Base-by-base conservation (phyloP, 2,329 filamentous ascomycete genomes). In the Penicillium sp. region DNA sequence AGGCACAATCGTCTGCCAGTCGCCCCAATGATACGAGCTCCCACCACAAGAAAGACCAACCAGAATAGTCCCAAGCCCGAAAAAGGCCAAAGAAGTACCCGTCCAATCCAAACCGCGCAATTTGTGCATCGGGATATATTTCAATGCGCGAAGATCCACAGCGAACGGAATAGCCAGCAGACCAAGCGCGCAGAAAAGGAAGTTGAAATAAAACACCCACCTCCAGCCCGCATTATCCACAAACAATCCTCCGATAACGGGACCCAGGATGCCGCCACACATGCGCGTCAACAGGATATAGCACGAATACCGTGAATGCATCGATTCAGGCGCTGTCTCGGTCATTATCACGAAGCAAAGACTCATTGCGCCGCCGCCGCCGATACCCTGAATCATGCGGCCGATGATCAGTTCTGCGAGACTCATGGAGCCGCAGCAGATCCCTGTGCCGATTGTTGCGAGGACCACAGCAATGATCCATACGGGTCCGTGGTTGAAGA, bases 401-500 rank as follows among this genome's bases (percentile, higher is more conserved):
- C 79, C 79, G 19, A 75, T 67, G 10, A 80, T 69, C 49, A 81
- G 67, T n/a, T 69, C 70, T 0, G 63, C 59, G 8, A 80, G 69
- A 33, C 66, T 72, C 51, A 74, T 63, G 0, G 75, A 67, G 4
- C 76, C 69, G 15, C 74, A 72, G 59, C 78, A 80, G 13, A 81
- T 67, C 3, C 80, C 72, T 0, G 78, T 78, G 15, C 80, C 81
- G 9, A 76, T 62, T 1, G 77, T 80, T 62, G 82, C 81, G 61
- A 81, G 69, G 2, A 77, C 56, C 0, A 82, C 67, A 0, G 78
- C 77, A 0, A 67, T 57, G 12, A 82, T 69, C 45, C 82, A 73
- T 49, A 80, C 69, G 6, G 73, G 68, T 23, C 78, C 78, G 21
- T 80, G 78, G 2, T 80, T 81, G 56, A 84, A 81, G 2, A 72